A percentile compares a stretch with the other conserved stretches of the same genome.
Conservation (phyloP, 2,329 filamentous ascomycete genomes). For the Penicillium sp. region DNA sequence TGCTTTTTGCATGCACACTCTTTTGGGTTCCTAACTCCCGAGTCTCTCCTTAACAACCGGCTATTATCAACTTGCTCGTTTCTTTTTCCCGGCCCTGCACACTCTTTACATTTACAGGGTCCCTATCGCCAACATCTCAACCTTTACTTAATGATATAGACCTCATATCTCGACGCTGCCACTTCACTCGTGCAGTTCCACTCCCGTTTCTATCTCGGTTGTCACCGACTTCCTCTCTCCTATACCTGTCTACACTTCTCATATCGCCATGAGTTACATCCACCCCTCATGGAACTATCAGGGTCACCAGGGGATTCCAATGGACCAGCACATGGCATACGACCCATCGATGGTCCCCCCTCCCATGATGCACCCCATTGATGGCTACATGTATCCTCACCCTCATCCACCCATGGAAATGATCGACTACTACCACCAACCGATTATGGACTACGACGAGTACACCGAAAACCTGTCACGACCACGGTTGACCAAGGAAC, state of each 20-base stretch:
- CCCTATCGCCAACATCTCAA: constrained; percentile 1
- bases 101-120: constrained; percentile 10
- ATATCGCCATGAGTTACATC: constrained; percentile 40
- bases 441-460: constrained; percentile 49
- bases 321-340: constrained; percentile 40
- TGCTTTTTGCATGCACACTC: constrained; percentile 18
- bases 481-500: constrained; percentile 53
- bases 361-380: constrained; percentile 40
- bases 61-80: constrained; percentile 21
- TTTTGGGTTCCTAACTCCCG: constrained; percentile 21
- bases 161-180: constrained; percentile 16
- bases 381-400: constrained; percentile 41
- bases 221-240: constrained; percentile 5
- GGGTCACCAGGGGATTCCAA: constrained; percentile 35
- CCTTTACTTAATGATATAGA: constrained; percentile 20
- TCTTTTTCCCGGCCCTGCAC: constrained; percentile 19
- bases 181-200: constrained; percentile 19
- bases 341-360: constrained; percentile 40
- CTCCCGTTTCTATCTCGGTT: constrained; percentile 7
- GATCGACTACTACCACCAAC: constrained; percentile 44
- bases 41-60: constrained; percentile 26
- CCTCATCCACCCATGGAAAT: constrained; percentile 43
- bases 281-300: constrained; percentile 40
- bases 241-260: constrained; percentile 3
- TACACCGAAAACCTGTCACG: constrained; percentile 50